Percentiles rank a stretch among this genome's conserved stretches.
Evolutionary conservation across 805 yeast genomes (phyloP).

Genomic region (Saturnispora hagleri): DNA sequence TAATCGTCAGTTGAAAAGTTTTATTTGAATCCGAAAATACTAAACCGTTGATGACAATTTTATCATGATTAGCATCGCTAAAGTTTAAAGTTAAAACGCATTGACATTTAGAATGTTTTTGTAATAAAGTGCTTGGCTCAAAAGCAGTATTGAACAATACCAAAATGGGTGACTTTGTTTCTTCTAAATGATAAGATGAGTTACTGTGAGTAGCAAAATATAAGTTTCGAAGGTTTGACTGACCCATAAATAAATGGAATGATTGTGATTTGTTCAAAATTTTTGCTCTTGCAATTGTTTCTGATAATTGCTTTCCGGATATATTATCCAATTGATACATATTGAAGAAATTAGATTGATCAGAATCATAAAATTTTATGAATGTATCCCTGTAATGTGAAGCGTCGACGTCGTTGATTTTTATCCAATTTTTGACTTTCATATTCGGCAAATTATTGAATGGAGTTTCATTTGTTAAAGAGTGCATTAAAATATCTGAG

Average conservation of each 20-base stretch:
- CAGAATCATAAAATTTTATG: constrained; percentile 22
- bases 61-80: constrained; percentile 10
- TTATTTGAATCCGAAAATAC: constrained; percentile 17
- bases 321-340: constrained; percentile 20
- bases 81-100: constrained; percentile 21
- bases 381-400: constrained; percentile 31
- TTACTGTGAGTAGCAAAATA: constrained; percentile 67
- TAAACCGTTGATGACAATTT: constrained; percentile 21
- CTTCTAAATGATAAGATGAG: constrained; percentile 42
- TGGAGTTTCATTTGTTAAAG: constrained; percentile 78
- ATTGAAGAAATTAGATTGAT: constrained; percentile 10
- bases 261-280: constrained; percentile 73
- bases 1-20: constrained; percentile 20
- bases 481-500: constrained; percentile 82
- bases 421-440: constrained; percentile 60
- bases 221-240: constrained; percentile 16
- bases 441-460: constrained; percentile 56
- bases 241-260: constrained; percentile 68
- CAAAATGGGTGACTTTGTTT: constrained; percentile 51
- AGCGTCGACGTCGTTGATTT: constrained; percentile 46
- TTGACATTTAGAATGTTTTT: constrained; percentile 19
- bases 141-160: constrained; percentile 54
- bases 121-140: constrained; percentile 27
- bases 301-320: constrained; percentile 37
- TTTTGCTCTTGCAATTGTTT: constrained; percentile 56